phyloP scores from a whole-genome alignment of 352 stramenopile genomes.

The Phytophthora cactorum region DNA sequence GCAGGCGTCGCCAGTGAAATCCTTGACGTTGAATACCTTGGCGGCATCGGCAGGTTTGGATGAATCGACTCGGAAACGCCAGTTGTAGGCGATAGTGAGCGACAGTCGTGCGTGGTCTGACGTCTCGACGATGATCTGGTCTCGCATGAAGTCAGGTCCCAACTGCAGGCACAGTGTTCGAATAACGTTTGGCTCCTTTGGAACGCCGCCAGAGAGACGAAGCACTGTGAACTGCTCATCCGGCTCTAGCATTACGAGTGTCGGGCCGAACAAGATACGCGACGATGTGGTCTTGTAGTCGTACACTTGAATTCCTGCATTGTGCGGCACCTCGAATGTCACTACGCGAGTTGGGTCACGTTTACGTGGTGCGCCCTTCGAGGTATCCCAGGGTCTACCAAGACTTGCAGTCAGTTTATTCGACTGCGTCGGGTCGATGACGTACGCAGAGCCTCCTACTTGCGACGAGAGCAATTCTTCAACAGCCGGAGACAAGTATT shows the following conservation, averaged over 20 bases:
- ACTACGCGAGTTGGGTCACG: slow-evolving; percentile 75
- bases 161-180: slow-evolving; percentile 82
- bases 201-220: slow-evolving; percentile 68
- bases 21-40: slow-evolving; percentile 84
- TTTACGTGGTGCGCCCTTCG: slow-evolving; percentile 4
- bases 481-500: slow-evolving; percentile 66
- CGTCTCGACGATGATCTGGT: slow-evolving; percentile 86
- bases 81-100: slow-evolving; percentile 87
- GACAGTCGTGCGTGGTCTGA: slow-evolving; percentile 78
- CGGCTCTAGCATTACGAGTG: slow-evolving; percentile 80
- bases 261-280: slow-evolving; percentile 82
- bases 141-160: slow-evolving; percentile 84
- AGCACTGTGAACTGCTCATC: slow-evolving; percentile 87
- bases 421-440: slow-evolving; percentile 50
- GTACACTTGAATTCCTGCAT: slow-evolving; percentile 83
- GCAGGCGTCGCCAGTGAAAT: slow-evolving; percentile 83
- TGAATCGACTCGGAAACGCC: slow-evolving; percentile 74
- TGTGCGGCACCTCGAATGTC: slow-evolving; percentile 84
- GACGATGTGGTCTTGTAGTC: slow-evolving; percentile 87
- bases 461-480: slow-evolving; percentile 70
- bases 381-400: slow-evolving; percentile 16
- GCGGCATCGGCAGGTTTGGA: slow-evolving; percentile 57
- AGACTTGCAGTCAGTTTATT: slow-evolving; percentile 37
- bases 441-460: slow-evolving; percentile 61
- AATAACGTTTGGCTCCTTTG: slow-evolving; percentile 83